Conservation (phyloP, 257 asterid genomes). For the Nicotiana otophora region DNA sequence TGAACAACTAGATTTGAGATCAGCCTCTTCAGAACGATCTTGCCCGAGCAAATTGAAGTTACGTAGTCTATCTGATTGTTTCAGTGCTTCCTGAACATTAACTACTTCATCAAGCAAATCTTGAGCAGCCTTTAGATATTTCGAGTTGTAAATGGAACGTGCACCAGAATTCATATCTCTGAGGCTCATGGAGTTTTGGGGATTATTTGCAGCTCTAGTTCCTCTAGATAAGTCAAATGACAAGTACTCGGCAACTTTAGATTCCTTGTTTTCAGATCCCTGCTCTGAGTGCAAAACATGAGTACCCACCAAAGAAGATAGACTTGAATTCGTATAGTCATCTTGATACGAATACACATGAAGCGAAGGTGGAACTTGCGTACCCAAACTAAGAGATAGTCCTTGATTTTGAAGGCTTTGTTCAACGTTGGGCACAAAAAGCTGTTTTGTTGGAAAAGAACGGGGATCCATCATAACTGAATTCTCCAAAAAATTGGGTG, state of each 20-base stretch:
- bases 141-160: slow-evolving; percentile 34
- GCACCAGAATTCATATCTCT: slow-evolving; percentile 25
- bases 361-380: slow-evolving; percentile 32
- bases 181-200: slow-evolving; percentile 22
- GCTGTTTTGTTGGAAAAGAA: slow-evolving; percentile 21
- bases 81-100: slow-evolving; percentile 36
- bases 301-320: slow-evolving; percentile 33
- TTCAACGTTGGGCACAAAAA: slow-evolving; percentile 24
- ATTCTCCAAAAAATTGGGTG: slow-evolving; percentile 34
- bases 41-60: slow-evolving; percentile 22
- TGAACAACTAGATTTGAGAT: slow-evolving; percentile 22
- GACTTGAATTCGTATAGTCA: slow-evolving; percentile 33
- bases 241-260: slow-evolving; percentile 41
- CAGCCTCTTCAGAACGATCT: slow-evolving; percentile 26
- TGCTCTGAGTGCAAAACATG: slow-evolving; percentile 29
- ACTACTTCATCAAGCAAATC: slow-evolving; percentile 61
- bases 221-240: slow-evolving; percentile 45
- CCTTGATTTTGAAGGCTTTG: slow-evolving; percentile 43
- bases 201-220: slow-evolving; percentile 17
- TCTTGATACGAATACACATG: slow-evolving; percentile 40
- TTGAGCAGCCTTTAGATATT: slow-evolving; percentile 56
- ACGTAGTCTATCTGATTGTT: slow-evolving; percentile 21
- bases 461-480: slow-evolving; percentile 25
- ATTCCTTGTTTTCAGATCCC: slow-evolving; percentile 22
- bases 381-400: slow-evolving; percentile 65